Evolutionary conservation across 1,284 basidiomycete species (phyloP).

Genomic region (Omphalotus olearius): DNA sequence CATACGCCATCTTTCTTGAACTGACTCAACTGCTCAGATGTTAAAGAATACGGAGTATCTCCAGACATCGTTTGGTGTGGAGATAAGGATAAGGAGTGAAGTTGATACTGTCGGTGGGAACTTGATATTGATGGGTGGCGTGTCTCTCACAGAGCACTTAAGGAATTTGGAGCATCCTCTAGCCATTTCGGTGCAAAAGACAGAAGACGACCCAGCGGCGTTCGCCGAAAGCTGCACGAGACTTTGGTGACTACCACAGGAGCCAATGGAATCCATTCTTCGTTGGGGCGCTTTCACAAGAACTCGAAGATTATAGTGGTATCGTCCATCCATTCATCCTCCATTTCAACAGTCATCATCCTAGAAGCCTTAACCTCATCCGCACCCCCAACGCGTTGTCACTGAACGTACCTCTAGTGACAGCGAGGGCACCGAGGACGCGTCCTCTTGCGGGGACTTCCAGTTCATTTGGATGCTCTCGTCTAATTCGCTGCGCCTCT

Average conservation of each 20-base stretch:
- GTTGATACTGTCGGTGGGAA: no score
- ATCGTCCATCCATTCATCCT: conserved; percentile 16
- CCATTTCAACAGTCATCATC: conserved; percentile 13
- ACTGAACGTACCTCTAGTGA: conserved; percentile 28
- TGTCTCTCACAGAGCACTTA: no score
- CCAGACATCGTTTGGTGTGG: no score
- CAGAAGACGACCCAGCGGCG: no score
- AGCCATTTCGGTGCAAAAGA: no score
- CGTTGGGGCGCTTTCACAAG: background rate
- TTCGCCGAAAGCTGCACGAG: no score
- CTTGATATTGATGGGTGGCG: no score
- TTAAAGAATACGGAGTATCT: background rate
- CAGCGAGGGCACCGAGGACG: conserved; percentile 29
- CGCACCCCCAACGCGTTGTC: conserved; percentile 11
- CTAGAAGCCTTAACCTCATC: conserved; percentile 12
- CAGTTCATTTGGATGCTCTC: conserved; percentile 30
- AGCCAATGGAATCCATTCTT: no score
- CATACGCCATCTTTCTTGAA: conserved; percentile 14
- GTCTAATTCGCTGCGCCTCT: conserved; percentile 25
- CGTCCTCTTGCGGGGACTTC: conserved; percentile 24
- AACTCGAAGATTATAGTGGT: conserved; percentile 14
- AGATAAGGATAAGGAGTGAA: no score
- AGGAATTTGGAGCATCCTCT: no score
- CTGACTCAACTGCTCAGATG: conserved; percentile 8
- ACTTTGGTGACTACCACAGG: no score